A percentile compares a stretch with the other conserved stretches of the same genome.
Evolutionary conservation across 2,329 filamentous ascomycete genomes (phyloP).

Genomic region (Orbilia oligospora): DNA sequence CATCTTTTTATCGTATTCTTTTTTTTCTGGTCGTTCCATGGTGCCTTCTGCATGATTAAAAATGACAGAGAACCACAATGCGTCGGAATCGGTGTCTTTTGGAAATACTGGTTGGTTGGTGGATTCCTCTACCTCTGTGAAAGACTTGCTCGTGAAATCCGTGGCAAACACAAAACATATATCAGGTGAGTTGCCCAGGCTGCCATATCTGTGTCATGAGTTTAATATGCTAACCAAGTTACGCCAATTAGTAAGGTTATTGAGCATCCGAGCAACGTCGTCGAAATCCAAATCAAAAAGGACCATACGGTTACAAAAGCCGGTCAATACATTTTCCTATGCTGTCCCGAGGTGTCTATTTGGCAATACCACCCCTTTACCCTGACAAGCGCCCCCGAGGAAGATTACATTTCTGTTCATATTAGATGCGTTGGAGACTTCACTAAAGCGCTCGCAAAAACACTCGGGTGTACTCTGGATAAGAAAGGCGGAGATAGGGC

Average conservation of each 20-base stretch:
- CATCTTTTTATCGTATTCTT: constrained; percentile 91
- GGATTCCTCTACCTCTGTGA: constrained; percentile 86
- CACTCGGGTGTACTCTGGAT: constrained; percentile 82
- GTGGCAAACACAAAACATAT: constrained; percentile 85
- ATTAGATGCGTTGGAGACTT: constrained; percentile 87
- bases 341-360: constrained; percentile 85
- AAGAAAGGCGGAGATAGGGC: constrained; percentile 69
- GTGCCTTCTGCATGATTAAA: constrained; percentile 91
- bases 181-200: constrained; percentile 70
- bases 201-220: background rate
- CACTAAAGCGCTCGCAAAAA: constrained; percentile 77
- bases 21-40: constrained; percentile 91
- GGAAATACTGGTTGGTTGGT: constrained; percentile 90
- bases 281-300: constrained; percentile 93
- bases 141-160: constrained; percentile 81
- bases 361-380: constrained; percentile 94
- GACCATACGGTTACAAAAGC: constrained; percentile 84
- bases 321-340: constrained; percentile 90
- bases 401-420: constrained; percentile 91
- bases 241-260: constrained; percentile 77
- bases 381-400: constrained; percentile 86
- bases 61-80: constrained; percentile 85
- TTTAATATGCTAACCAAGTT: background rate
- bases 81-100: constrained; percentile 83
- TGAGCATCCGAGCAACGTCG: constrained; percentile 88